Evolutionary conservation across 257 asterid genomes (phyloP), one percentile per base, ranked within the genome.

Genomic region (Solanum arcanum): DNA sequence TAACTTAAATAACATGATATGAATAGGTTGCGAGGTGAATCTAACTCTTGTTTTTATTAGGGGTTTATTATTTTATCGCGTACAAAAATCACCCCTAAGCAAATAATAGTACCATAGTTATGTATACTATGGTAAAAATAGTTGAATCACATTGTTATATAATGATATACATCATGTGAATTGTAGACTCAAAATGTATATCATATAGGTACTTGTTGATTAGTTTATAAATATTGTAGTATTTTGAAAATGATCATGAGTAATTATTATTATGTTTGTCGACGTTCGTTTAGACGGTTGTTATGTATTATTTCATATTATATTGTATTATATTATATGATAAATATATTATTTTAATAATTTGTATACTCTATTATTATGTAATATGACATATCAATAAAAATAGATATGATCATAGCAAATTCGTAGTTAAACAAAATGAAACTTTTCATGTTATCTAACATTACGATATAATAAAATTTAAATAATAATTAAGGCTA

Each of bases 351-450:
- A 46, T 46, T 12, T 46, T 3, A 11, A 9, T 42, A 46, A 12
- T 3, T 46, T 1, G 1, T 12, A 46, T 46, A 12, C 1, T 46
- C 0, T 2, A 46, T 46, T 0, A 12, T 44, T 46, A 12, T 12
- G 6, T 46, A 46, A 46, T 46, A 5, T 46, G 6, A 12, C 15
- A 46, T 1, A 12, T 46, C 2, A 46, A 46, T 16, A 6, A 18
- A 56, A 4, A 4, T 56, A 56, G 21, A 56, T 20, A 4, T 10
- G 21, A 20, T 56, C n/a, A 56, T 11, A 56, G 0, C 5, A 20
- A 56, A 56, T 18, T 0, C 0, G 0, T 52, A 3, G 1, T 1
- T 18, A 18, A 18, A 52, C 0, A 52, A 52, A 56, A 56, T 18
- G 0, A 56, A 7, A 7, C 1, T 56, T 56, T 56, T 7, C 25